Percentiles rank a stretch among this genome's conserved stretches.
Evolutionary conservation across 495 filamentous ascomycete species (phyloP).

Genomic region (Melanomma pulvis-pyrius): DNA sequence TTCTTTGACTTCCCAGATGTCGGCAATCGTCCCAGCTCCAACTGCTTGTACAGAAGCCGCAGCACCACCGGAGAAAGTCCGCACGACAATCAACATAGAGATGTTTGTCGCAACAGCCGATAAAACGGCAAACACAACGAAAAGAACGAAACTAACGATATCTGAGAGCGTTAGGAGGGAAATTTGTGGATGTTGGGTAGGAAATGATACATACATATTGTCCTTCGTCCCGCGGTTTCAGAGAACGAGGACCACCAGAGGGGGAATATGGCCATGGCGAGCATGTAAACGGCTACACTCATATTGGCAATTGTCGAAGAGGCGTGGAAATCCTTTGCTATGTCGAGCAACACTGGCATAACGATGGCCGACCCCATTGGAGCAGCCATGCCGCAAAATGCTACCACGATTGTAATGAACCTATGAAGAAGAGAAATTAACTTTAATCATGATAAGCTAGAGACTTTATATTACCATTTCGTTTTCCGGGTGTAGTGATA

Average conservation of each 20-base stretch:
- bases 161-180: too few species aligned
- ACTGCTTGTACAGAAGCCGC: conserved; percentile 89
- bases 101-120: conserved; percentile 76
- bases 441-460: too few species aligned
- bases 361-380: conserved; percentile 87
- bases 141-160: conserved; percentile 76
- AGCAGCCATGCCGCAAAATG: conserved; percentile 72
- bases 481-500: conserved; percentile 68
- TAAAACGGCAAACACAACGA: conserved; percentile 74
- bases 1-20: conserved; percentile 83
- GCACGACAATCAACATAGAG: conserved; percentile 82
- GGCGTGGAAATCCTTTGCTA: conserved; percentile 66
- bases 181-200: too few species aligned
- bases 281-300: conserved; percentile 85
- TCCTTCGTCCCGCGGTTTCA: conserved; percentile 73
- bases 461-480: too few species aligned
- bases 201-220: too few species aligned
- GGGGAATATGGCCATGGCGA: conserved; percentile 86
- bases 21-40: conserved; percentile 89
- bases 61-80: conserved; percentile 78
- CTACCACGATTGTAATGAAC: conserved; percentile 77
- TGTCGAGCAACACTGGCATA: conserved; percentile 73
- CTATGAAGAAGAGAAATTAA: too few species aligned
- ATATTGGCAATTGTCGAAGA: conserved; percentile 77
- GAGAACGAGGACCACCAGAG: conserved; percentile 95